These are phyloP conservation scores for Trichoderma oligosporum DNA, from an alignment of 2,329 filamentous ascomycete species.

Conservation along the genomic window DNA sequence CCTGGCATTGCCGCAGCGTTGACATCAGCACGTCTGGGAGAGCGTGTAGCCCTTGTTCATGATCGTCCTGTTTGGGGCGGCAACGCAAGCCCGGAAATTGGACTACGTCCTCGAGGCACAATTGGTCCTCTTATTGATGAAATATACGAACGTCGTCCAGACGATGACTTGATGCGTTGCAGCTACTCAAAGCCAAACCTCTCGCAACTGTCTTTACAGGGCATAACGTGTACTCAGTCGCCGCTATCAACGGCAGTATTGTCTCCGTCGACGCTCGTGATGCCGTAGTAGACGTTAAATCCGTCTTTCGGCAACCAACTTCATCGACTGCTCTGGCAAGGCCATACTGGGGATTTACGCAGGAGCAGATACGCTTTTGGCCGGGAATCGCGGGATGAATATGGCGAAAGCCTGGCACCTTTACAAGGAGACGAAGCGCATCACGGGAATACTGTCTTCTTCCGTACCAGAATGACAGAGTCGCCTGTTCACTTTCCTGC, in stretches of 20 bases:
- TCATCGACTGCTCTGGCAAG: slow-evolving; percentile 5
- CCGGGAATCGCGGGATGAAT: neutral
- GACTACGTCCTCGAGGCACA: neutral
- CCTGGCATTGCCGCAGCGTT: neutral
- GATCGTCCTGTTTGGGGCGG: slow-evolving; percentile 3
- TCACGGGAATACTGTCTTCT: slow-evolving; percentile 8
- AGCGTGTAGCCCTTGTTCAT: neutral
- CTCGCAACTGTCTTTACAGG: neutral
- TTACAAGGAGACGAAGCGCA: neutral
- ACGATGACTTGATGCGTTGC: neutral
- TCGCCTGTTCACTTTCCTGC: neutral
- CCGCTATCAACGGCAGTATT: neutral
- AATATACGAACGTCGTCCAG: slow-evolving; percentile 4
- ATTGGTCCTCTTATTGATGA: neutral
- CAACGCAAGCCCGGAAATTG: slow-evolving; percentile 11
- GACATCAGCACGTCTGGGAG: neutral
- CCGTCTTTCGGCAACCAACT: neutral
- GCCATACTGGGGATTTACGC: neutral
- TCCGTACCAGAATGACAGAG: neutral
- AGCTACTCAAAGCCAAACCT: neutral
- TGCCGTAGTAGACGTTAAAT: slow-evolving; percentile 1
- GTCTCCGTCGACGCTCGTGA: neutral
- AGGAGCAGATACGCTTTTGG: slow-evolving; percentile 1
- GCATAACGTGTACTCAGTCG: neutral
- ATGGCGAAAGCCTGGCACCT: slow-evolving; percentile 7